Percentiles rank a stretch among this genome's conserved stretches.
These are phyloP conservation scores for Oenanthe sinensis DNA, from an alignment of 129 eudicot species.

Conservation along the genomic window DNA sequence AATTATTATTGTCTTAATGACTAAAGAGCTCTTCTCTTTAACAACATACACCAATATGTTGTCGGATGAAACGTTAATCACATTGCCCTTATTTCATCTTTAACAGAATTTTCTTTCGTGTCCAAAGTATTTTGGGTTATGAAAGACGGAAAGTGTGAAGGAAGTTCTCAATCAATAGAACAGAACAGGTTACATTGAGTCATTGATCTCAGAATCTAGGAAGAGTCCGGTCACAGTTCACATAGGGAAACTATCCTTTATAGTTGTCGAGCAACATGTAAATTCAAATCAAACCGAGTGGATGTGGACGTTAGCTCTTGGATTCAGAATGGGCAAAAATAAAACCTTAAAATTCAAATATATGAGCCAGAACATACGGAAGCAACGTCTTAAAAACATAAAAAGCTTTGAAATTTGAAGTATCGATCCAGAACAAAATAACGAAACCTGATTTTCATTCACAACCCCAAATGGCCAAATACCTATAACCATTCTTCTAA, in stretches of 20 bases:
- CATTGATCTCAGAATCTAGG: neutral
- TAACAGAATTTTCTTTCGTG: too few relatives aligned
- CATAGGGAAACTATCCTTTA: neutral
- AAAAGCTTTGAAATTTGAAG: neutral
- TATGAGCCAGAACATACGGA: neutral
- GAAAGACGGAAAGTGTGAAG: too few relatives aligned
- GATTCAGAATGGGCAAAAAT: neutral
- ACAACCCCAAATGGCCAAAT: neutral
- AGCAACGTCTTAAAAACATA: neutral
- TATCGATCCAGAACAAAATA: too few relatives aligned
- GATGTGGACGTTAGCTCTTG: neutral
- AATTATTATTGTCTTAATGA: neutral
- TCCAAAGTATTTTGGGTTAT: too few relatives aligned
- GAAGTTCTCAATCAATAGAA: too few relatives aligned
- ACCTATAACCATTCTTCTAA: neutral
- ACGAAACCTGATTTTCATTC: neutral
- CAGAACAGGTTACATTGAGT: too few relatives aligned
- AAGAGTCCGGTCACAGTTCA: neutral
- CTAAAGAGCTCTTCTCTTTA: neutral
- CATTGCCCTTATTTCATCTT: neutral
- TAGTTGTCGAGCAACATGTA: neutral
- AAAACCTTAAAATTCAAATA: neutral
- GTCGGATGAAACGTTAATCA: slow-evolving; percentile 5
- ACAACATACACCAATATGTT: neutral
- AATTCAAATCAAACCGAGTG: neutral